A percentile compares a stretch with the other conserved stretches of the same genome.
Conservation (phyloP, 169 alveolate species). For the Cryptosporidium sp. region DNA sequence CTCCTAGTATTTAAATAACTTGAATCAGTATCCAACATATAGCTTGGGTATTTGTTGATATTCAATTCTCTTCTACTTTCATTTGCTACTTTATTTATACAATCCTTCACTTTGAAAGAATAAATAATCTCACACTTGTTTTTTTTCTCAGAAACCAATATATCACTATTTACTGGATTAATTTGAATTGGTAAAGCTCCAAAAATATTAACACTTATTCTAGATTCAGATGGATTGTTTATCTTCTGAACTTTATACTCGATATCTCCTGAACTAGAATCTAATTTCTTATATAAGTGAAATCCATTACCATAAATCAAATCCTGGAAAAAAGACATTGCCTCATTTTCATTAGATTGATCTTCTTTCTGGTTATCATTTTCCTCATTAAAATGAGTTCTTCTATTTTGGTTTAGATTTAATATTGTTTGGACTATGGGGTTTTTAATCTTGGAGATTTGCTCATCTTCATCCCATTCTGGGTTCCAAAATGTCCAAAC, state of each 20-base stretch:
- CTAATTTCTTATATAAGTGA: not conserved
- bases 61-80: too few relatives aligned
- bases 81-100: not conserved
- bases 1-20: not conserved
- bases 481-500: slow-evolving; percentile 72
- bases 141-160: not conserved
- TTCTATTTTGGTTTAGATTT: not conserved
- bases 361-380: not conserved
- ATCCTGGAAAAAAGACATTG: slow-evolving; percentile 9
- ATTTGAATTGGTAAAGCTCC: slow-evolving; percentile 62
- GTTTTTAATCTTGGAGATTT: not conserved
- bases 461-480: slow-evolving; percentile 26
- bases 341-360: slow-evolving; percentile 6
- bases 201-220: slow-evolving; percentile 4
- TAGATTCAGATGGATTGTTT: not conserved
- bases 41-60: not conserved
- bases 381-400: not conserved
- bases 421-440: not conserved
- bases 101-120: not conserved
- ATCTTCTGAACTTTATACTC: slow-evolving; percentile 34
- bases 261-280: not conserved
- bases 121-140: not conserved
- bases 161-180: not conserved
- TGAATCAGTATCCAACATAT: not conserved
- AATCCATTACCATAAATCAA: slow-evolving; percentile 17